Base-by-base conservation (phyloP, 2,329 filamentous ascomycete genomes). In the Microdochium trichocladiopsis region DNA sequence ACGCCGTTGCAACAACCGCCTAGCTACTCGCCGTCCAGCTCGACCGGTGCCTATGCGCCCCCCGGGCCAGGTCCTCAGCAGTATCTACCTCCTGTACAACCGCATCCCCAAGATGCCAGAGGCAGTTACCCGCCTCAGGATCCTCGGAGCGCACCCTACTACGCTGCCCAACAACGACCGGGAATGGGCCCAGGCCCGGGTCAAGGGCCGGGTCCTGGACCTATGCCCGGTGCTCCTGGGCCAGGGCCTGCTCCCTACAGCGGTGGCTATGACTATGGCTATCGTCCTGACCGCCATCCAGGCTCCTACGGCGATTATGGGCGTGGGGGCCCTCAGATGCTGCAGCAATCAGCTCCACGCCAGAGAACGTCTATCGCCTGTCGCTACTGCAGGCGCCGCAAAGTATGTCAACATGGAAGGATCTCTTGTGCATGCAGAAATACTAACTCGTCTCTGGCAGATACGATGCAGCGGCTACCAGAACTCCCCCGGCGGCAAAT, bases 401-500 rank as follows among this genome's bases (percentile, higher is more conserved):
- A 83, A 75, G 80, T 83, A 59, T 60, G 62, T 41, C 47, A 51
- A 25, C 47, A 41, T 25, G 37, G 6, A 60, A 48, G 63, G 57
- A 37, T 25, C 45, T 2, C 21, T 11, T 52, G 21, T 31, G 36
- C 49, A 41, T n/a, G 11, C 14, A n/a, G 1, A 2, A 21, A 28
- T 23, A 49, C 54, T 61, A 68, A 57, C 70, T 53, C 37, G 8
- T 31, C 41, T 36, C 45, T 22, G 41, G 18, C 53, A 83, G 79
- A 83, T 83, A 56, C 78, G 80, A 36, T 83, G 80, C 68, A 83
- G 79, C 55, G 80, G 80, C 25, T 82, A 82, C 56, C 75, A 79
- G 53, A 81, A 78, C 55, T 79, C 77, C 0, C 76, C 77, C 0
- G 79, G 79, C 21, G 80, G 79, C 11, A 81, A 82, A 57, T 83